Base-by-base conservation (phyloP, 495 filamentous ascomycete species). In the Hypoxylon fuscum region DNA sequence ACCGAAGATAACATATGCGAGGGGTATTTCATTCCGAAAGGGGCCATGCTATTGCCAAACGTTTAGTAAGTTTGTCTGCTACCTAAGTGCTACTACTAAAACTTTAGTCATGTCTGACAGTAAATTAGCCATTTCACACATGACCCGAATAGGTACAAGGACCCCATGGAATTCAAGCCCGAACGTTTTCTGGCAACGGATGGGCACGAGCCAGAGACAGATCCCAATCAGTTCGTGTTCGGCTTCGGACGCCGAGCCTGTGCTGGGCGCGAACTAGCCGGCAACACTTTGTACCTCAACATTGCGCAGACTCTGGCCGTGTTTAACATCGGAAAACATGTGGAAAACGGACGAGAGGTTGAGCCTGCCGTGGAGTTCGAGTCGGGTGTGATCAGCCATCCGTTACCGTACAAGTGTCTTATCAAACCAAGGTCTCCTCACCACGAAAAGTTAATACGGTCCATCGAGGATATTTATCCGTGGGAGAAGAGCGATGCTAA, bases 161-260 rank as follows among this genome's bases (percentile, higher is more conserved):
- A 78, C 21, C 81, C 83, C 0, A 63, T 68, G 1, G 17, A n/a
- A 3, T 85, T 83, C 66, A 65, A 75, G 12, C 78, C 78, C 14
- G 78, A 78, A 38, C 68, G 77, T 11, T 77, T 77, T 52, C 15
- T 77, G 1, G 66, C 38, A 7, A 25, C 11, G 11, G 50, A 50
- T 10, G 74, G 73, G 18, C 76, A 77, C 0, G 60, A 71, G 0
- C 55, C 75, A n/a, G 76, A 75, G 41, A 75, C 73, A 1, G 78
- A 79, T 4, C 77, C 76, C 5, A 69, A 74, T 18, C 70, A 69
- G 42, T 75, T 76, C 7, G 70, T 66, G 5, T 88, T 84, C 59
- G 84, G 85, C 1, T 82, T 79, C 63, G 81, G 83, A 23, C 72
- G 82, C 1, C 75, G 83, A 12, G 74, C 83, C 45, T 85, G 83